phyloP scores from a whole-genome alignment of 305 asterid genomes.

The Fraxinus angustifolia region DNA sequence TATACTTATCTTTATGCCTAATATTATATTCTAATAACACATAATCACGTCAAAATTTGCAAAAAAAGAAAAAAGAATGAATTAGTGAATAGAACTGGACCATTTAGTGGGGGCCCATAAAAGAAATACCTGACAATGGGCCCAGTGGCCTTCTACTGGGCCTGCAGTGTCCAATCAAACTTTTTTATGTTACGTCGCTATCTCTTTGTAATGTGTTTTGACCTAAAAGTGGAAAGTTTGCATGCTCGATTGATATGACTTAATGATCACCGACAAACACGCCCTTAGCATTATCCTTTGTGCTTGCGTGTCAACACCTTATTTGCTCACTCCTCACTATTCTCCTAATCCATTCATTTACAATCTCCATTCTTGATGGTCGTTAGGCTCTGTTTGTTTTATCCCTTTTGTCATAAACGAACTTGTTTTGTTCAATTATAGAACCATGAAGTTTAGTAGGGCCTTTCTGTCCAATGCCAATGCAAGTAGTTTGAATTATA shows the following conservation, averaged over 20 bases:
- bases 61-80: not conserved
- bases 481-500: not conserved
- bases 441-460: not conserved
- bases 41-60: not conserved
- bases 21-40: not conserved
- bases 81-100: not conserved
- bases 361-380: not conserved
- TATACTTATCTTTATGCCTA: not conserved
- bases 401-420: not conserved
- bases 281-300: constrained; percentile 1
- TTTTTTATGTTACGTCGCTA: not conserved
- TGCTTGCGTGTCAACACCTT: not conserved
- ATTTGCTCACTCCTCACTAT: not conserved
- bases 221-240: constrained; percentile 9
- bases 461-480: not conserved
- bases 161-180: constrained; percentile 6
- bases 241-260: not conserved
- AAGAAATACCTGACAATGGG: not conserved
- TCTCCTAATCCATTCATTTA: not conserved
- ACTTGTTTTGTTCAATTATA: not conserved
- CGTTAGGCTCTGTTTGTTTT: not conserved
- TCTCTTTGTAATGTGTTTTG: not conserved
- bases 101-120: constrained; percentile 2
- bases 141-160: not conserved
- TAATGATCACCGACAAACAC: constrained; percentile 1